phyloP scores from a whole-genome alignment of 192 early-diverging fungal genomes.

The Umbelopsis vinacea region DNA sequence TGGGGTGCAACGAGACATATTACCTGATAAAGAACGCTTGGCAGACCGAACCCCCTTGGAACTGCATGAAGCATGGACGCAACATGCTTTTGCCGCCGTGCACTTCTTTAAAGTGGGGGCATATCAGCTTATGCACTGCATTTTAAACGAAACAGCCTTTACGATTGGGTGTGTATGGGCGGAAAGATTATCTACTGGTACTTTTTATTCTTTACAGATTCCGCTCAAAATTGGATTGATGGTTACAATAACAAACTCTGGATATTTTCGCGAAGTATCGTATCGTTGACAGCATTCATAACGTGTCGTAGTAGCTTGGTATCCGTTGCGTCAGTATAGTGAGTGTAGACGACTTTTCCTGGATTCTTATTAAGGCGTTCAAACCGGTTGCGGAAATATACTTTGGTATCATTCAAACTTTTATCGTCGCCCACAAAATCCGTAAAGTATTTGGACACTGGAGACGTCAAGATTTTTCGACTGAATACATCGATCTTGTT shows the following conservation, averaged over 20 bases:
- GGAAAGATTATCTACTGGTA: no score
- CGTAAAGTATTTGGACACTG: constrained; percentile 50
- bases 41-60: no score
- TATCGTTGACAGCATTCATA: constrained; percentile 45
- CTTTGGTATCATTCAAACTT: constrained; percentile 23
- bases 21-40: no score
- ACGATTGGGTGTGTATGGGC: no score
- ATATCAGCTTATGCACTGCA: no score
- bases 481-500: constrained; percentile 64
- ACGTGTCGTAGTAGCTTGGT: constrained; percentile 50
- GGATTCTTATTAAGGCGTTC: constrained; percentile 40
- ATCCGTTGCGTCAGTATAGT: constrained; percentile 54
- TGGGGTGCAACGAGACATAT: no score
- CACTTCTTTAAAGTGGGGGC: no score
- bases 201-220: no score
- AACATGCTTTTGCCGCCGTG: no score
- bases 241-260: constrained; percentile 28
- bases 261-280: constrained; percentile 29
- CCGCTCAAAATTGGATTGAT: no score
- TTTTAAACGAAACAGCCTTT: no score
- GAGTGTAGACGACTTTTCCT: constrained; percentile 52
- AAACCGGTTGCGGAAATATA: constrained; percentile 47
- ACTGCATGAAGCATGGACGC: no score
- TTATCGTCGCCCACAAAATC: constrained; percentile 51
- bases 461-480: constrained; percentile 44